phyloP scores from a whole-genome alignment of 495 filamentous ascomycete species.

The Hyaloscypha hepaticicola region DNA sequence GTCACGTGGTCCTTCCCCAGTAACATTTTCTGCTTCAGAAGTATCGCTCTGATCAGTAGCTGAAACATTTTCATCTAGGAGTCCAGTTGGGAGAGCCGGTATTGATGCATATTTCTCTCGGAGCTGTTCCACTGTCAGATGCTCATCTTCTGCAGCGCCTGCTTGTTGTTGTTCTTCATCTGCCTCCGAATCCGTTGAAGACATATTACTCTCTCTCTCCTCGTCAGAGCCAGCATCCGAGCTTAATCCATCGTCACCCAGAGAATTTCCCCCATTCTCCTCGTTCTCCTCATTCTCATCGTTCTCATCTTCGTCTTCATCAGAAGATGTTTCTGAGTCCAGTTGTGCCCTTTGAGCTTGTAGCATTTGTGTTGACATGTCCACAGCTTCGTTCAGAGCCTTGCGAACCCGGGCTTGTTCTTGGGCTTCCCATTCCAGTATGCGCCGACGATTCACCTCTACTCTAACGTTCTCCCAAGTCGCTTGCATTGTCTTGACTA shows the following conservation, averaged over 20 bases:
- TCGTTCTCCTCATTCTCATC: background rate
- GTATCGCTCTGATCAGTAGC: slow-evolving; percentile 20
- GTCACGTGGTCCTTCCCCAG: slow-evolving; percentile 34
- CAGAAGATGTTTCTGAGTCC: slow-evolving; percentile 48
- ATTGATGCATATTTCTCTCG: slow-evolving; percentile 74
- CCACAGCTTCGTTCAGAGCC: slow-evolving; percentile 79
- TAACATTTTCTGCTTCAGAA: slow-evolving; percentile 45
- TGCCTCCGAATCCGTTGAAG: slow-evolving; percentile 58
- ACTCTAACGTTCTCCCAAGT: slow-evolving; percentile 77
- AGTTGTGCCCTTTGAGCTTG: slow-evolving; percentile 49
- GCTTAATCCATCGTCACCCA: slow-evolving; percentile 49
- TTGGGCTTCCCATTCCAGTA: slow-evolving; percentile 81
- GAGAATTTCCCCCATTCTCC: slow-evolving; percentile 37
- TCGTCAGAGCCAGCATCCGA: slow-evolving; percentile 43
- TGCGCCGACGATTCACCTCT: slow-evolving; percentile 69
- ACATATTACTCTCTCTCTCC: slow-evolving; percentile 73
- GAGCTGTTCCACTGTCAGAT: slow-evolving; percentile 75
- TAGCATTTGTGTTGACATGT: slow-evolving; percentile 60
- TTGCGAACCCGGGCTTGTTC: slow-evolving; percentile 79
- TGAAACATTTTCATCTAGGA: slow-evolving; percentile 21
- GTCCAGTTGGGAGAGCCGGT: slow-evolving; percentile 36
- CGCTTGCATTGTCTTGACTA: slow-evolving; percentile 66
- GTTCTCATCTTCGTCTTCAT: slow-evolving; percentile 33
- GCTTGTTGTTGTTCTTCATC: slow-evolving; percentile 48
- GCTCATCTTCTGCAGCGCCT: slow-evolving; percentile 65